Percentiles rank a stretch among this genome's conserved stretches.
Conservation (phyloP, 805 yeast species). For the Lachancea nothofagi region DNA sequence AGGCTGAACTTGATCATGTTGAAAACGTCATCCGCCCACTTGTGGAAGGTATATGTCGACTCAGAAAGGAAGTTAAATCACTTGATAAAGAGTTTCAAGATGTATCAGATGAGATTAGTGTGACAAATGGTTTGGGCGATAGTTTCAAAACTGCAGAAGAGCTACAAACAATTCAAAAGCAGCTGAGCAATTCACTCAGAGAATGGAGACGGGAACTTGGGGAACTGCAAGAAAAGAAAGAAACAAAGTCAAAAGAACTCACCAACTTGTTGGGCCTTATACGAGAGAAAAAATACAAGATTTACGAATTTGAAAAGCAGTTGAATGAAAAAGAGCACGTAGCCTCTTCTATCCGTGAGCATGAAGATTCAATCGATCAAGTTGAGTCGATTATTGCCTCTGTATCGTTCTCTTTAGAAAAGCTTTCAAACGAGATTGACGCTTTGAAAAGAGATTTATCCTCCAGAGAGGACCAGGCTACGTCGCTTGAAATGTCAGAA, state of each 20-base stretch:
- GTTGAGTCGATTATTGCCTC: slow-evolving; percentile 12
- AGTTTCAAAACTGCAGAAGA: slow-evolving; percentile 27
- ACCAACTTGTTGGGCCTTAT: slow-evolving; percentile 18
- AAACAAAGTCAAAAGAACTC: slow-evolving; percentile 20
- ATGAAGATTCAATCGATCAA: slow-evolving; percentile 12
- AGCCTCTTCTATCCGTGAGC: slow-evolving; percentile 12
- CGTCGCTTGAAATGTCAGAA: slow-evolving; percentile 1
- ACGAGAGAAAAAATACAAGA: slow-evolving; percentile 18
- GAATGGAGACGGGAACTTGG: slow-evolving; percentile 21
- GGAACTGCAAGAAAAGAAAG: slow-evolving; percentile 24
- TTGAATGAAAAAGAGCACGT: slow-evolving; percentile 14
- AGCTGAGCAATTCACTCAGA: slow-evolving; percentile 19
- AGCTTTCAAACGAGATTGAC: slow-evolving; percentile 3
- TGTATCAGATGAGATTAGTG: slow-evolving; percentile 25
- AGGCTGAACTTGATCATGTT: slow-evolving; percentile 14
- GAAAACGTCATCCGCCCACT: slow-evolving; percentile 27
- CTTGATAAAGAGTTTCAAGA: slow-evolving; percentile 20
- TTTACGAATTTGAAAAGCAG: slow-evolving; percentile 24
- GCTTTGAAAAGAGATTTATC: background rate
- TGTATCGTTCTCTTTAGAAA: slow-evolving; percentile 9
- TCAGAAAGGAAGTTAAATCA: slow-evolving; percentile 23
- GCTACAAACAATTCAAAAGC: slow-evolving; percentile 20
- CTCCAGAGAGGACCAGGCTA: background rate
- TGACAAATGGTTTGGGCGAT: slow-evolving; percentile 18
- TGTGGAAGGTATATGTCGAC: slow-evolving; percentile 25